A percentile compares a stretch with the other conserved stretches of the same genome.
These are phyloP conservation scores for Dendrobium chrysotoxum DNA, from an alignment of 106 monocot species.

Conservation along the genomic window DNA sequence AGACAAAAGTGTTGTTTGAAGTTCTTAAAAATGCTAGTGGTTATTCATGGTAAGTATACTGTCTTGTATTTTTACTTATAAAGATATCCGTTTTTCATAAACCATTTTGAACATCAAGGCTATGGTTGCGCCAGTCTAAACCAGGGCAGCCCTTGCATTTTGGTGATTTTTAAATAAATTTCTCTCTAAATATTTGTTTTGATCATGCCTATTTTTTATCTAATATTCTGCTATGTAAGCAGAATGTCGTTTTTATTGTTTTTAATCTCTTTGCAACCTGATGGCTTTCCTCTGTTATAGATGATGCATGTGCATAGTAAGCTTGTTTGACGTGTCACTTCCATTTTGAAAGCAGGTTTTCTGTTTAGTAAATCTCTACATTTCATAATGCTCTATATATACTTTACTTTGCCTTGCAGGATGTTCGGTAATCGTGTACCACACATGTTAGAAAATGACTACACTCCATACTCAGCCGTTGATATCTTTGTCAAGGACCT, in stretches of 20 bases:
- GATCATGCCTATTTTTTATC: background rate
- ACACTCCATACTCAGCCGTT: slow-evolving; percentile 84
- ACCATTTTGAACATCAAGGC: too few species aligned
- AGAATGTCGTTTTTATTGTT: background rate
- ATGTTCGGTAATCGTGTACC: slow-evolving; percentile 99
- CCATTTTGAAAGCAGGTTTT: background rate
- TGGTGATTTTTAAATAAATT: background rate
- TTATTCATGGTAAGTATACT: slow-evolving; percentile 69
- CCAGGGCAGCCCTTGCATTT: too few species aligned
- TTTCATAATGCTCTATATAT: background rate
- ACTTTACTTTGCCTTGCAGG: slow-evolving; percentile 44
- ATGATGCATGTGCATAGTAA: background rate
- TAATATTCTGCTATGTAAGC: background rate
- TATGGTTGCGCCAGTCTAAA: too few species aligned
- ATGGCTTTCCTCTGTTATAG: background rate
- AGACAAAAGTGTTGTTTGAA: slow-evolving; percentile 66
- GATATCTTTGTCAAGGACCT: slow-evolving; percentile 99
- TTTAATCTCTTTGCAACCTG: background rate
- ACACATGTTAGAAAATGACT: slow-evolving; percentile 93
- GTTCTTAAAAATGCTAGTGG: slow-evolving; percentile 59
- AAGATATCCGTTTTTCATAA: too few species aligned
- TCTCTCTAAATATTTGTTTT: background rate
- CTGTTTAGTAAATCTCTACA: background rate
- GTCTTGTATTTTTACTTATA: background rate
- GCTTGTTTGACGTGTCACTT: background rate